Evolutionary conservation across 345 rosid genomes (phyloP), one percentile per base, ranked within the genome.

Genomic region (Gossypioides kirkii): DNA sequence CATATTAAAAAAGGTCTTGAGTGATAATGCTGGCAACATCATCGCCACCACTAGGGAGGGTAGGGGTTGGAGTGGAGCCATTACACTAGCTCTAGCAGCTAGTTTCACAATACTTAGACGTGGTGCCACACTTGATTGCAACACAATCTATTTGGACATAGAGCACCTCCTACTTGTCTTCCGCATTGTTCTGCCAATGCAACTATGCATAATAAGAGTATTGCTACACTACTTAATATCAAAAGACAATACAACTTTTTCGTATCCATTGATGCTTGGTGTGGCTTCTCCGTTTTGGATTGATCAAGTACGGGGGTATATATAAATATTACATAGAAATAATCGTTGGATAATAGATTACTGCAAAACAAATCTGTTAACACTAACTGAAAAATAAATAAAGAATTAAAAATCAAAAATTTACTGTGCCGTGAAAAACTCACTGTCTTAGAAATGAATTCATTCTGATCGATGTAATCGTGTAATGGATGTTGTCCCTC

Each of bases 31-130:
- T 26, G 46, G 18, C 25, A 11, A 73, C 76, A 26, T 56, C 72
- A n/a, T 60, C 69, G 6, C 74, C 64, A 0, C 61, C 64, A 8
- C 50, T 18, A 10, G 76, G 41, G 14, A 1, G 58, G 18, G 11
- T 32, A 32, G 38, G 38, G 38, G 38, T 32, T 4, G 38, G 38
- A 5, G 65, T 61, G 12, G 65, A 61, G 45, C 65, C 65, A 32
- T 41, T n/a, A 59, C 80, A 78, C 17, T 81, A 80, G 78, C 84
- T 75, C 25, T 81, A 80, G 50, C 82, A 78, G 50, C 73, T 77
- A 6, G 47, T 3, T 1, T 59, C 52, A 49, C 84, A 81, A 25
- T 81, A 81, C 1, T 28, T 76, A 45, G 62, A 2, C 4, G 76
- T 58, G 71, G 2, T 62, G 10, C 84, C 84, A n/a, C 80, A 76